Percentiles rank a stretch among this genome's conserved stretches.
These are phyloP conservation scores for Spiraea crenata DNA, from an alignment of 331 rosid species.

Conservation along the genomic window DNA sequence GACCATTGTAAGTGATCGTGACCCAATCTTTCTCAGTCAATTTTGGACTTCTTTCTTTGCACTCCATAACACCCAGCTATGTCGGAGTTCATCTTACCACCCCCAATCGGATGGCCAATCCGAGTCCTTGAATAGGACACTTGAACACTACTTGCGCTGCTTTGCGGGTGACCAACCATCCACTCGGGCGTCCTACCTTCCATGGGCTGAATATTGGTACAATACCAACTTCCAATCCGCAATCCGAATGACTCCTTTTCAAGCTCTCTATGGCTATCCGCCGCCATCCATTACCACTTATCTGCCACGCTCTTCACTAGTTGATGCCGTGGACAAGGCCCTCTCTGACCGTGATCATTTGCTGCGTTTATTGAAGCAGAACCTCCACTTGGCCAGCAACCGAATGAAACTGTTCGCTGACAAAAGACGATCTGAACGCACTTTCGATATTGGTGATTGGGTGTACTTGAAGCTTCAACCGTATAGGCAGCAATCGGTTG, in stretches of 20 bases:
- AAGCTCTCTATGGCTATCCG: neutral
- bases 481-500: neutral
- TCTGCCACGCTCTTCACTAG: neutral
- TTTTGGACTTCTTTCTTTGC: neutral
- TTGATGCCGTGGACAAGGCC: neutral
- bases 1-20: neutral
- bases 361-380: fast-evolving
- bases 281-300: fast-evolving
- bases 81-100: neutral
- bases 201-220: neutral
- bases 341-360: neutral
- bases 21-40: neutral
- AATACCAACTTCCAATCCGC: neutral
- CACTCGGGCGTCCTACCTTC: neutral
- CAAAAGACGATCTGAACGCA: fast-evolving
- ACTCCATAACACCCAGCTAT: neutral
- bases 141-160: neutral
- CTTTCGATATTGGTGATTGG: neutral
- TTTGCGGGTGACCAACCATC: neutral
- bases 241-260: neutral
- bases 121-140: neutral
- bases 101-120: neutral
- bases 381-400: neutral
- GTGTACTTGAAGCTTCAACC: neutral
- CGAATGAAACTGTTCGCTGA: neutral